phyloP scores from a whole-genome alignment of 495 filamentous ascomycete species.

The Beverwykella pulmonaria region DNA sequence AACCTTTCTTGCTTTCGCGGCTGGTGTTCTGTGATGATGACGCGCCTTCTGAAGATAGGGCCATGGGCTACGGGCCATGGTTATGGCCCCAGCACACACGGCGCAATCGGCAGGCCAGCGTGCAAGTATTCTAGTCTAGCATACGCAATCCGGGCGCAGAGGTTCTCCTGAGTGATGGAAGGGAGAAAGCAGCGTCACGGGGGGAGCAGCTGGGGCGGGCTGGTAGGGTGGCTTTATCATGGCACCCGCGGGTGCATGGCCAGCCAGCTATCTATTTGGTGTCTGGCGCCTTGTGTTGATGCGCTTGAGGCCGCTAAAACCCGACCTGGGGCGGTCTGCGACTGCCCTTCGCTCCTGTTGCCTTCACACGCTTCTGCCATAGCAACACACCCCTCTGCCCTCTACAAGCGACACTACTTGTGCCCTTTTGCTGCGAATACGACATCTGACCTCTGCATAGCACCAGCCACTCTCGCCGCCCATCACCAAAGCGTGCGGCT shows the following conservation, averaged over 20 bases:
- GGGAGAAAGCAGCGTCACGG: background rate
- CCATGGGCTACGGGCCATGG: too few species aligned
- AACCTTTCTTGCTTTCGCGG: conserved; percentile 20
- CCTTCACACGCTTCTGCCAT: background rate
- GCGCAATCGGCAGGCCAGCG: background rate
- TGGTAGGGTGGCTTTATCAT: conserved; percentile 7
- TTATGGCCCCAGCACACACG: too few species aligned
- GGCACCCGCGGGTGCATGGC: background rate
- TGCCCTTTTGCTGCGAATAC: background rate
- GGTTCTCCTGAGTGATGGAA: background rate
- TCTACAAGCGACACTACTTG: background rate
- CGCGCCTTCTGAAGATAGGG: conserved; percentile 1
- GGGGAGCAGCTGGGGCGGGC: background rate
- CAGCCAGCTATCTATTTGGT: conserved; percentile 11
- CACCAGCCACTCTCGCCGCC: conserved; percentile 18
- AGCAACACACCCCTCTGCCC: background rate
- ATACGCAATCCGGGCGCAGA: too few species aligned
- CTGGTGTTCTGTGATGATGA: conserved; percentile 10
- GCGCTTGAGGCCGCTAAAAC: conserved; percentile 10
- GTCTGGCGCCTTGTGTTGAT: background rate
- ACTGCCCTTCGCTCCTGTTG: background rate
- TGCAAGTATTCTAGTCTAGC: too few species aligned
- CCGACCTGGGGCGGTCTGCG: conserved; percentile 7
- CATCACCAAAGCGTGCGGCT: background rate
- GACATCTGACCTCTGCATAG: background rate